A percentile compares a stretch with the other conserved stretches of the same genome.
Conservation (phyloP, 2,329 filamentous ascomycete species). For the Penicillium olsonii region DNA sequence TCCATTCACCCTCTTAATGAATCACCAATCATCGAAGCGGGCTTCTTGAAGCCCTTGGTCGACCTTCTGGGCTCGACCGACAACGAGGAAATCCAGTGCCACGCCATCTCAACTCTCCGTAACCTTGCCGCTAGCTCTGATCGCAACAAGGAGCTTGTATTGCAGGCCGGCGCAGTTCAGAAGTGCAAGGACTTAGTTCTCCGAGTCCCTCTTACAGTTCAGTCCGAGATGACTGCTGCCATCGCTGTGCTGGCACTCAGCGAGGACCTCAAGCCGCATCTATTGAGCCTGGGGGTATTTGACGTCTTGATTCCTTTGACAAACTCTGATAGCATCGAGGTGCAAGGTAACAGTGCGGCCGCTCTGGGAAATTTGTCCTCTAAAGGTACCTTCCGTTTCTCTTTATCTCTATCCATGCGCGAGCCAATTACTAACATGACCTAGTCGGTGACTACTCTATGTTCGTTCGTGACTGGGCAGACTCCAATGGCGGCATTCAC, state of each 20-base stretch:
- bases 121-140: constrained; percentile 97
- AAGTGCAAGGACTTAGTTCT: constrained; percentile 98
- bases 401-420: background rate
- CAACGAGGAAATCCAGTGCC: constrained; percentile 98
- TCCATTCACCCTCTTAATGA: constrained; percentile 98
- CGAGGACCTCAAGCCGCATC: constrained; percentile 89
- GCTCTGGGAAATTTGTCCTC: constrained; percentile 94
- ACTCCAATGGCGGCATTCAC: constrained; percentile 91
- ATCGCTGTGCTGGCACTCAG: constrained; percentile 95
- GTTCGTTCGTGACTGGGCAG: constrained; percentile 90
- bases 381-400: constrained; percentile 67
- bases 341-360: constrained; percentile 96
- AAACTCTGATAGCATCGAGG: constrained; percentile 92
- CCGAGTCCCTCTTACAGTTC: constrained; percentile 88
- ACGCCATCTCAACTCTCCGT: constrained; percentile 93
- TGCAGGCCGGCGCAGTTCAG: constrained; percentile 94
- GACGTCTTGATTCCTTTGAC: constrained; percentile 95
- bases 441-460: constrained; percentile 94
- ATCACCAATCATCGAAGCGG: constrained; percentile 96
- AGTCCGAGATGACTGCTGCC: constrained; percentile 99
- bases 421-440: constrained; percentile 20
- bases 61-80: constrained; percentile 93
- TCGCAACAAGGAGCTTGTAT: constrained; percentile 94
- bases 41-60: constrained; percentile 90
- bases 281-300: constrained; percentile 90